Evolutionary conservation across 225 moss, liverwort and hornwort species (phyloP).

Genomic region (Polytrichum formosum): DNA sequence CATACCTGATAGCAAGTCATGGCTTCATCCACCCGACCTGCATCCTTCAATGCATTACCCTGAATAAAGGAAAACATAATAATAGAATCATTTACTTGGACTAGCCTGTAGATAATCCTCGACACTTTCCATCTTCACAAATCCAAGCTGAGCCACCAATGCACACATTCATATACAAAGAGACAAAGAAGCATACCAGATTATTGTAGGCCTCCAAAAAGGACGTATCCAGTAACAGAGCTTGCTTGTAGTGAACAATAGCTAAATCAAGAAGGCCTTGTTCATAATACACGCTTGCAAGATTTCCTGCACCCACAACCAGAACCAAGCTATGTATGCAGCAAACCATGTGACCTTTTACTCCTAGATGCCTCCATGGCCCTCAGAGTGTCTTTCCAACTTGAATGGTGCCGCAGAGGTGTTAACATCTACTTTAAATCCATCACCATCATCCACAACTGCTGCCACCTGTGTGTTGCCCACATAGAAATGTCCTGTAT

Average conservation of each 20-base stretch:
- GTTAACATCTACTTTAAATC: constrained; percentile 49
- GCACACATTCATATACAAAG: neutral
- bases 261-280: constrained; percentile 96
- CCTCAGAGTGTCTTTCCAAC: constrained; percentile 51
- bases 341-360: constrained; percentile 90
- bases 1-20: constrained; percentile 91
- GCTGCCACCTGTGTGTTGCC: constrained; percentile 75
- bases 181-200: constrained; percentile 50
- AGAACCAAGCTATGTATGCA: constrained; percentile 87
- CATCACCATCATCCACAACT: constrained; percentile 67
- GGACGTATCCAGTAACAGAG: constrained; percentile 78
- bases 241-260: constrained; percentile 91
- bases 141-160: no score
- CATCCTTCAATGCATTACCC: constrained; percentile 99
- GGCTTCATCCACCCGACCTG: constrained; percentile 90
- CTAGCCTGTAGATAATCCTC: no score
- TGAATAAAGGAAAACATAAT: constrained; percentile 14
- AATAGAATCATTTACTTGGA: neutral
- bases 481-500: constrained; percentile 45
- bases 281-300: constrained; percentile 99
- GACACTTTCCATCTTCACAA: no score
- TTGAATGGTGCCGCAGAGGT: constrained; percentile 47
- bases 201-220: constrained; percentile 97
- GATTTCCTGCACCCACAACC: constrained; percentile 99
- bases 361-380: constrained; percentile 67